A percentile compares a stretch with the other conserved stretches of the same genome.
These are phyloP conservation scores for Aotearoamyces nothofagi DNA, from an alignment of 2,329 filamentous ascomycete genomes.

Conservation along the genomic window DNA sequence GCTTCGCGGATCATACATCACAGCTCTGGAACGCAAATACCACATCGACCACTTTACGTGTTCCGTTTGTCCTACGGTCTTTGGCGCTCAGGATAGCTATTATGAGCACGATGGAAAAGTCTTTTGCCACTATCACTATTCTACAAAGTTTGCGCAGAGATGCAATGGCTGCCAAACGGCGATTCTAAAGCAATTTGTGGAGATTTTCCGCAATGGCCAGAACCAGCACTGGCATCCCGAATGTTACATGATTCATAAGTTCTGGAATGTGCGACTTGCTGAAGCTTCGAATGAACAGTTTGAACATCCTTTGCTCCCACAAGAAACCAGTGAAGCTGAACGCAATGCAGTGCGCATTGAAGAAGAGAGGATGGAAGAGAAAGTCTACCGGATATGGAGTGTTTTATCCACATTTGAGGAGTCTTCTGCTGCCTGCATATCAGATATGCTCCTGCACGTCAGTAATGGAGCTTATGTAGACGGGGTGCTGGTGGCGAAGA, in stretches of 20 bases:
- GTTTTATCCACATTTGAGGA: conserved; percentile 95
- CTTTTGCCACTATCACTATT: conserved; percentile 98
- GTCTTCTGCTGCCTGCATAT: conserved; percentile 94
- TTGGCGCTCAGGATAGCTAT: conserved; percentile 95
- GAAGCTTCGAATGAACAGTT: conserved; percentile 29
- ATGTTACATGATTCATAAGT: conserved; percentile 99
- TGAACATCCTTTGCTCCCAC: too few relatives aligned
- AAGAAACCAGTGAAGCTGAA: conserved; percentile 34
- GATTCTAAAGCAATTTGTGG: conserved; percentile 96
- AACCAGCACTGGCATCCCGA: conserved; percentile 99
- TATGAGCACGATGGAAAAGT: conserved; percentile 96
- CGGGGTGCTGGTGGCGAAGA: conserved; percentile 85
- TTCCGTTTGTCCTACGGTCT: conserved; percentile 92
- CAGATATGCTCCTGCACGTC: conserved; percentile 95
- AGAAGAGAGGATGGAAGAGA: conserved; percentile 93
- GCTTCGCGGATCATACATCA: conserved; percentile 93
- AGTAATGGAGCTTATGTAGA: conserved; percentile 96
- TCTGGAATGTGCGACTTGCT: conserved; percentile 86
- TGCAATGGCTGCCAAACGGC: conserved; percentile 96
- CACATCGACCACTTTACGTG: conserved; percentile 99
- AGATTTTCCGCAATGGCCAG: conserved; percentile 94
- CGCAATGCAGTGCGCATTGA: conserved; percentile 66
- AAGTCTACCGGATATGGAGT: conserved; percentile 97
- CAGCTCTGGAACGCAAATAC: conserved; percentile 92
- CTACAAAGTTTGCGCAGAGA: conserved; percentile 87